phyloP scores from a whole-genome alignment of 192 early-diverging fungal species.

The Entomortierella parvispora region DNA sequence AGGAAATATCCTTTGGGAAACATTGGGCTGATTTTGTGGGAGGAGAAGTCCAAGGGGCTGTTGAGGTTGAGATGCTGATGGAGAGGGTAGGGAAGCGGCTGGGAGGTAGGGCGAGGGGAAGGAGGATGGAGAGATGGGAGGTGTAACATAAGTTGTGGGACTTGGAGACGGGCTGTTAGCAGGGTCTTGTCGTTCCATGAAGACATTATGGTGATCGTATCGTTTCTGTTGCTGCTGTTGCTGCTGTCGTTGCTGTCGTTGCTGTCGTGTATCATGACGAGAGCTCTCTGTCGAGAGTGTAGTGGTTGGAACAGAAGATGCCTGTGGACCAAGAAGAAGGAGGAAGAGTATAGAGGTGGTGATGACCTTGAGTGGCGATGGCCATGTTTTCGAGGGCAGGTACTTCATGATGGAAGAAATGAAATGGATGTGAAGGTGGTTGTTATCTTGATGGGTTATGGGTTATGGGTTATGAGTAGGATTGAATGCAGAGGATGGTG shows the following conservation, averaged over 20 bases:
- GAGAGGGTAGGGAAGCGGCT: neutral
- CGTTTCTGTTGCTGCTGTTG: neutral
- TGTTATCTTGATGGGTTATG: neutral
- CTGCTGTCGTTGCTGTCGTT: neutral
- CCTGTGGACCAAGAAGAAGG: neutral
- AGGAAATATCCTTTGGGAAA: constrained; percentile 21
- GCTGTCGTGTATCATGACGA: neutral
- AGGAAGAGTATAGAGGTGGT: neutral
- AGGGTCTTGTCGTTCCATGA: neutral
- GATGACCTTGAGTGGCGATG: neutral
- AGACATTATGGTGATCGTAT: neutral
- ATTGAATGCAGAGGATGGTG: neutral
- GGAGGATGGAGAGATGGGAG: neutral
- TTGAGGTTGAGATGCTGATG: neutral
- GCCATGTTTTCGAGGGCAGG: neutral
- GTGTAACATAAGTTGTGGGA: no score
- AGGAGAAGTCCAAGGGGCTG: neutral
- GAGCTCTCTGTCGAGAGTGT: neutral
- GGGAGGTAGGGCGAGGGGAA: neutral
- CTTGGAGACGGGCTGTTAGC: neutral
- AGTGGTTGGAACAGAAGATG: neutral
- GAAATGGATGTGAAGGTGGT: no score
- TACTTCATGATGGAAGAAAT: neutral
- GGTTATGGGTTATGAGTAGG: neutral
- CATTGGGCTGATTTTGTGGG: constrained; percentile 42